These are phyloP conservation scores for Auriscalpium orientale DNA, from an alignment of 768 basidiomycete species.

Conservation along the genomic window DNA sequence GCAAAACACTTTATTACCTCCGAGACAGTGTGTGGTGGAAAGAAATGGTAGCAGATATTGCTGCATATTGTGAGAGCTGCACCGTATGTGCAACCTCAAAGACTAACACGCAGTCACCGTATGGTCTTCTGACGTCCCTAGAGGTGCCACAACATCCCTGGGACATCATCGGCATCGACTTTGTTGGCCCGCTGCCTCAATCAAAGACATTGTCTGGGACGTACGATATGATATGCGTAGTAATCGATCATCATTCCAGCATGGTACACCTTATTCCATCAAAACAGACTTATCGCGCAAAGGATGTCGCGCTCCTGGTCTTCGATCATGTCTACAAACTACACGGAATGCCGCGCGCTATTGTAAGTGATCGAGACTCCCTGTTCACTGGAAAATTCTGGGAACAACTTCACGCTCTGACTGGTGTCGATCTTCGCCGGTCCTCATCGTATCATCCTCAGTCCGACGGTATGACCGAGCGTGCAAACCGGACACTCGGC, in stretches of 20 bases:
- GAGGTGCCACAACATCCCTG: conserved; percentile 6
- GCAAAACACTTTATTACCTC: conserved; percentile 15
- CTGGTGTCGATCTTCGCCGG: conserved; percentile 27
- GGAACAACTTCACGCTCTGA: conserved; percentile 24
- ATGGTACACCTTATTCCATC: conserved; percentile 24
- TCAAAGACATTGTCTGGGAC: conserved; percentile 12
- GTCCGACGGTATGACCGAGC: conserved; percentile 33
- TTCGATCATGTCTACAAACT: conserved; percentile 28
- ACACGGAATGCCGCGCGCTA: conserved; percentile 31
- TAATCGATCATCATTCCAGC: conserved; percentile 6
- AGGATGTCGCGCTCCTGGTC: conserved; percentile 29
- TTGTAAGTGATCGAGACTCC: conserved; percentile 35
- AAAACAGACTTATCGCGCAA: conserved; percentile 22
- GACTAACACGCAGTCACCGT: conserved; percentile 6
- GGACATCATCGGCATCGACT: conserved; percentile 16
- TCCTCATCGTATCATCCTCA: conserved; percentile 37
- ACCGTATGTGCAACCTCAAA: conserved; percentile 8
- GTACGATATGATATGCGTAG: no score
- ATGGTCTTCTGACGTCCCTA: neutral
- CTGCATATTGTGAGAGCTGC: conserved; percentile 13
- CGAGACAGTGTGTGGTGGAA: conserved; percentile 17
- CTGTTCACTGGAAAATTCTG: conserved; percentile 38
- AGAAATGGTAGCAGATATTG: conserved; percentile 6
- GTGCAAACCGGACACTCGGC: conserved; percentile 25
- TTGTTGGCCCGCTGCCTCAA: conserved; percentile 14